These are phyloP conservation scores for Rauvolfia tetraphylla DNA, from an alignment of 257 asterid genomes.

Conservation along the genomic window DNA sequence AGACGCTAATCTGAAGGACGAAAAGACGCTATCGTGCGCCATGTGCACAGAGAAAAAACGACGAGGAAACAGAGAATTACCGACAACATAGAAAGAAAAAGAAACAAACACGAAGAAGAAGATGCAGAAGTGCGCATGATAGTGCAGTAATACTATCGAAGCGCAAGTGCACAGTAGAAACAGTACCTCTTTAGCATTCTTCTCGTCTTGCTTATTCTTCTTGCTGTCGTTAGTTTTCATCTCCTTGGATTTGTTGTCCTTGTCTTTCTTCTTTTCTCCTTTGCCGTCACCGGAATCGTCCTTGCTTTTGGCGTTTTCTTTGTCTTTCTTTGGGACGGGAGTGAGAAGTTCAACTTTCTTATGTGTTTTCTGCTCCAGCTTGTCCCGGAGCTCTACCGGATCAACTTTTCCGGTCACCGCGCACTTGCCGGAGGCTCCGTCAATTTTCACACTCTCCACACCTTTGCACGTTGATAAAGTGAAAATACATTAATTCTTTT, in stretches of 20 bases:
- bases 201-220: slow-evolving; percentile 40
- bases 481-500: background rate
- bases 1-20: background rate
- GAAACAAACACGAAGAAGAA: background rate
- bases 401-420: slow-evolving; percentile 62
- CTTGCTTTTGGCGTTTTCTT: slow-evolving; percentile 29
- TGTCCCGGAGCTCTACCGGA: slow-evolving; percentile 57
- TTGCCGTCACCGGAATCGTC: slow-evolving; percentile 21
- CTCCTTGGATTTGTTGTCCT: slow-evolving; percentile 28
- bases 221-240: slow-evolving; percentile 25
- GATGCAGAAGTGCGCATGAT: slow-evolving; percentile 1
- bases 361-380: slow-evolving; percentile 52
- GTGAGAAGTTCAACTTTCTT: slow-evolving; percentile 54
- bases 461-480: slow-evolving; percentile 17
- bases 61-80: background rate
- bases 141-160: background rate
- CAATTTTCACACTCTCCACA: slow-evolving; percentile 39
- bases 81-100: background rate
- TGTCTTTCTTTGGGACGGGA: slow-evolving; percentile 45
- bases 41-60: background rate
- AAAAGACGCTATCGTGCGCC: slow-evolving; percentile 17
- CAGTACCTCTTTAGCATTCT: slow-evolving; percentile 38
- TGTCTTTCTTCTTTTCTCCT: slow-evolving; percentile 18
- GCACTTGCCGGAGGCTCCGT: slow-evolving; percentile 45
- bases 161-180: background rate